Base-by-base conservation (phyloP, 441 rosid species). In the Croton laevigatus region DNA sequence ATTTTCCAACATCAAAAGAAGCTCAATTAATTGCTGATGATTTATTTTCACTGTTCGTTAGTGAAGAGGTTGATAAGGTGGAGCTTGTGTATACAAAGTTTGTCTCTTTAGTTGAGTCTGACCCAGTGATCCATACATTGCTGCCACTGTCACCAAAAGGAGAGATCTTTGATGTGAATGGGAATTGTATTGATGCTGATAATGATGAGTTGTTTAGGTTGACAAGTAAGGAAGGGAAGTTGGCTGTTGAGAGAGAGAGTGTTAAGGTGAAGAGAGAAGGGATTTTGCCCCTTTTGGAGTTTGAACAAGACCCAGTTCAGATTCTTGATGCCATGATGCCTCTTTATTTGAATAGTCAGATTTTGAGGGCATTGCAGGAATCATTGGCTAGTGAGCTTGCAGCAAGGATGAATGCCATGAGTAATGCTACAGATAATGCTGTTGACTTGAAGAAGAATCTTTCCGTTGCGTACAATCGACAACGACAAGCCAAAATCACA, bases 331-430 rank as follows among this genome's bases (percentile, higher is more conserved):
- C 97, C 59, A 68, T 90, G 82, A 75, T 91, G 89, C 97, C 97
- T 59, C 78, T 89, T 62, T 90, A 91, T 76, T 75, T 89, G 58
- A 88, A 89, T 73, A 88, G 96, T 75, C 97, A 91, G 92, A 78
- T 91, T 68, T 81, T 91, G 83, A 89, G 90, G 86, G 89, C 96
- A 1, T 78, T 92, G 81, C 97, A 90, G 84, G 96, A 92, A 63
- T 87, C 94, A 2, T 61, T 86, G 70, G 94, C 96, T 0, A 92
- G 97, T 77, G 96, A 92, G 78, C 85, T 92, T 17, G 90, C 92
- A 8, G 85, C 96, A 11, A 86, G 97, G 75, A 91, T 91, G 97
- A 85, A 87, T 78, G 94, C 96, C 37, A 91, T 91, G 97, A 91
- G 87, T 69, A 86, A 73, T 73, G 97, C 97, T 6, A 78, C 88